Conservation (phyloP, 495 filamentous ascomycete genomes). For the Aspergillus cavernicola region DNA sequence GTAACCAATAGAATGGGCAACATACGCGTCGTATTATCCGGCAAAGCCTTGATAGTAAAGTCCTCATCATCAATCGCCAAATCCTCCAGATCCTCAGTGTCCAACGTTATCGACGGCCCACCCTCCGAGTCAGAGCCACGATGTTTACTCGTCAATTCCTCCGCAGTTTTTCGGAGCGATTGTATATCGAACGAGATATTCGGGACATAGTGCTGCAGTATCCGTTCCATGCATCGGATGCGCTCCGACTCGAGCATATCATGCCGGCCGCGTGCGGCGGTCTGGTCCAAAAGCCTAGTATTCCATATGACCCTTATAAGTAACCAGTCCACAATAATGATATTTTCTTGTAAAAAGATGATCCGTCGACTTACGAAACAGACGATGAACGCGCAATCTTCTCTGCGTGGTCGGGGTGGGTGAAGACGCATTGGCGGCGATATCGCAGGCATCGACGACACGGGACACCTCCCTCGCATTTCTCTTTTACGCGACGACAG, state of each 20-base stretch:
- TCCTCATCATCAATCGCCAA: slow-evolving; percentile 43
- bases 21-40: slow-evolving; percentile 47
- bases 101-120: slow-evolving; percentile 29
- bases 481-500: slow-evolving; percentile 48
- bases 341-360: background rate
- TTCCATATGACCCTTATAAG: background rate
- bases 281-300: slow-evolving; percentile 34
- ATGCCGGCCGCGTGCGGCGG: slow-evolving; percentile 34
- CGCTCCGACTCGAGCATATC: slow-evolving; percentile 43
- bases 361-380: slow-evolving; percentile 30
- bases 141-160: slow-evolving; percentile 37
- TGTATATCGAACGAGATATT: slow-evolving; percentile 43
- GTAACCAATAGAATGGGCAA: no score
- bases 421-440: slow-evolving; percentile 47
- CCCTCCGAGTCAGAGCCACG: slow-evolving; percentile 35
- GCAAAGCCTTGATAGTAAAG: slow-evolving; percentile 44
- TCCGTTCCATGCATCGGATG: slow-evolving; percentile 42
- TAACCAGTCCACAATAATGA: background rate
- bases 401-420: slow-evolving; percentile 38
- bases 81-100: slow-evolving; percentile 41
- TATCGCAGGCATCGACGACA: slow-evolving; percentile 48
- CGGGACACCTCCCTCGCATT: slow-evolving; percentile 50
- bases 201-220: slow-evolving; percentile 41
- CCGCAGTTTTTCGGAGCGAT: slow-evolving; percentile 38
- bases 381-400: slow-evolving; percentile 34